Evolutionary conservation across 208 protist species (phyloP).

Genomic region (Porcisia hertigi): DNA sequence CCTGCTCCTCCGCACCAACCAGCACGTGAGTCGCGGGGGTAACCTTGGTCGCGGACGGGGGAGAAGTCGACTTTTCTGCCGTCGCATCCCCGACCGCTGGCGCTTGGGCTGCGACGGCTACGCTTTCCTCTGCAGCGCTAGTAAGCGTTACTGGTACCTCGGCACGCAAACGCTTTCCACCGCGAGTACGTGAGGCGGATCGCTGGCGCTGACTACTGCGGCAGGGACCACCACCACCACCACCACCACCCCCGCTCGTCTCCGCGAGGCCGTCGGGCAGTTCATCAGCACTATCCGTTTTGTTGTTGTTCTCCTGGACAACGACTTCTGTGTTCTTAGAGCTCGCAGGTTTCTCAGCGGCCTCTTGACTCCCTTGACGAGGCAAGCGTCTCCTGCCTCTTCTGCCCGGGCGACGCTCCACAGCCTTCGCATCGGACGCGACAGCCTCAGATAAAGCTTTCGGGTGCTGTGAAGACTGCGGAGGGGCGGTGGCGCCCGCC

Average conservation of each 20-base stretch:
- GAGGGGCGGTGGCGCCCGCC: neutral
- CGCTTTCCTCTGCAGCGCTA: neutral
- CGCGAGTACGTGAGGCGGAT: neutral
- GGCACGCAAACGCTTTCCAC: constrained; percentile 9
- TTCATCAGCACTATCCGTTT: neutral
- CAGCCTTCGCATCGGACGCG: neutral
- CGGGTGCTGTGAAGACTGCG: neutral
- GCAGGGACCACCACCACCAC: neutral
- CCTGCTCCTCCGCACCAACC: neutral
- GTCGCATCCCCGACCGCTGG: neutral
- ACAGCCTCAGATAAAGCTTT: neutral
- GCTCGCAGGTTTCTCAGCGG: neutral
- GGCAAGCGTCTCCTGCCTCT: neutral
- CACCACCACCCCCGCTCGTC: neutral
- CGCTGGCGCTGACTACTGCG: neutral
- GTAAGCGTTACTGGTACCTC: neutral
- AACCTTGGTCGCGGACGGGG: neutral
- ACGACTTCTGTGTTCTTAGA: neutral
- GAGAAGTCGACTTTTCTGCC: neutral
- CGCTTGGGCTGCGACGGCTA: neutral
- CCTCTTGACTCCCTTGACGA: too few species aligned
- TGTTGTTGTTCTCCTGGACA: neutral
- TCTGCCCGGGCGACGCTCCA: neutral
- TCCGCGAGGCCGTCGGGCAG: too few species aligned
- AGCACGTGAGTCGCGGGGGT: neutral